phyloP scores from a whole-genome alignment of 768 basidiomycete species.

The Boletus sp. region DNA sequence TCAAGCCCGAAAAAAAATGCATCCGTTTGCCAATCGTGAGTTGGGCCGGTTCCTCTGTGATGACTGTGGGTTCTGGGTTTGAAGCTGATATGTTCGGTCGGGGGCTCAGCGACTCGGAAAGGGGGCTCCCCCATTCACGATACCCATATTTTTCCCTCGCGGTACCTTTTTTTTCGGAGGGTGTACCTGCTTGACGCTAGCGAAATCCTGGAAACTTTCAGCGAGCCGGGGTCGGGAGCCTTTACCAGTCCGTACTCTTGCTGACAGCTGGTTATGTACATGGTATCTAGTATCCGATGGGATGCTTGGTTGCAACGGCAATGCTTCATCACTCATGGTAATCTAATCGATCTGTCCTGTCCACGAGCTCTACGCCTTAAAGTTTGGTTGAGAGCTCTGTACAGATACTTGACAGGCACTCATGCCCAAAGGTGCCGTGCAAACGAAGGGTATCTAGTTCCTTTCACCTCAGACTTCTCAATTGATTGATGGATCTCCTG shows the following conservation, averaged over 20 bases:
- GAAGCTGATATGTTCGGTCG: not conserved
- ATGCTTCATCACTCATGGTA: not conserved
- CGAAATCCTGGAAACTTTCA: not conserved
- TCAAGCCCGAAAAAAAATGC: not conserved
- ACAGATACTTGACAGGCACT: conserved; percentile 1
- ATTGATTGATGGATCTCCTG: conserved; percentile 39
- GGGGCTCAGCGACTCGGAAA: not conserved
- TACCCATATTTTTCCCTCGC: not conserved
- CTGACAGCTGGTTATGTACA: conserved; percentile 11
- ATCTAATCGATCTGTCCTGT: not conserved
- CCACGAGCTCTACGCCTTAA: not conserved
- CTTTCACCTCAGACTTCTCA: conserved; percentile 35
- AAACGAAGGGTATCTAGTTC: conserved; percentile 35
- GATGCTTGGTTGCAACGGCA: not conserved
- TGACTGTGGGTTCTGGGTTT: not conserved
- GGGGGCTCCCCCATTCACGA: not conserved
- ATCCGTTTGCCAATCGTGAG: not conserved
- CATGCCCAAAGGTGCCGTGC: conserved; percentile 33
- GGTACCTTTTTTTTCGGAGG: not conserved
- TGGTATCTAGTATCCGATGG: not conserved
- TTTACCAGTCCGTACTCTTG: not conserved
- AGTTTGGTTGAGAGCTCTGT: not conserved
- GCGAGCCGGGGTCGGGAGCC: not conserved
- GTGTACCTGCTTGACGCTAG: not conserved
- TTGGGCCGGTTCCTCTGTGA: not conserved